Conservation (phyloP, 169 alveolate species). For the Cryptosporidium sp. region DNA sequence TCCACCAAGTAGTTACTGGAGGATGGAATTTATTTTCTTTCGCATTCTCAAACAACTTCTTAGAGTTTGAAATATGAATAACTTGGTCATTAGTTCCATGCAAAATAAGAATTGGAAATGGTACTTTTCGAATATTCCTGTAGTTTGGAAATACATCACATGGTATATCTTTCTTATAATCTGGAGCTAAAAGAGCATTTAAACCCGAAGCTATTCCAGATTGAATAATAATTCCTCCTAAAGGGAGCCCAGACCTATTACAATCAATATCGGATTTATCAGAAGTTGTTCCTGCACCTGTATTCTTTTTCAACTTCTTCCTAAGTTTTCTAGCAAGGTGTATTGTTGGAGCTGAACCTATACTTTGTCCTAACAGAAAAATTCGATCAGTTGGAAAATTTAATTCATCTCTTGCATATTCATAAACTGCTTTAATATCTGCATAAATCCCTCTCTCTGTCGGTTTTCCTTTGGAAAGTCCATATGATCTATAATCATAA, state of each 20-base stretch:
- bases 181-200: slow-evolving; percentile 68
- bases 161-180: slow-evolving; percentile 9
- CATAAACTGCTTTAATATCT: slow-evolving; percentile 51
- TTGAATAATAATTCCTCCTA: slow-evolving; percentile 68
- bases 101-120: slow-evolving; percentile 49
- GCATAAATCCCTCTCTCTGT: slow-evolving; percentile 70
- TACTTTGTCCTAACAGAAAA: slow-evolving; percentile 66
- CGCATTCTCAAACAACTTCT: slow-evolving; percentile 37
- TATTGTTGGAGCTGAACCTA: slow-evolving; percentile 71
- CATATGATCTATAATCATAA: slow-evolving; percentile 68
- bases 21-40: slow-evolving; percentile 38
- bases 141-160: slow-evolving; percentile 58
- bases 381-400: slow-evolving; percentile 29
- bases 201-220: slow-evolving; percentile 72
- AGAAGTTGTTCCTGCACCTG: neutral
- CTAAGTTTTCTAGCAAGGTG: slow-evolving; percentile 31
- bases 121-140: slow-evolving; percentile 32
- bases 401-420: slow-evolving; percentile 51
- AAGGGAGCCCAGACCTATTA: neutral
- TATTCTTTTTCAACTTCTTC: slow-evolving; percentile 3
- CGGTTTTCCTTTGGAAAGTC: slow-evolving; percentile 67
- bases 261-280: neutral
- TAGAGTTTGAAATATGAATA: slow-evolving; percentile 45
- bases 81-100: slow-evolving; percentile 69
- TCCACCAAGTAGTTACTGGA: slow-evolving; percentile 72